Evolutionary conservation across 2,329 filamentous ascomycete genomes (phyloP), one percentile per base, ranked within the genome.

Genomic region (Purpureocillium lavendulum): DNA sequence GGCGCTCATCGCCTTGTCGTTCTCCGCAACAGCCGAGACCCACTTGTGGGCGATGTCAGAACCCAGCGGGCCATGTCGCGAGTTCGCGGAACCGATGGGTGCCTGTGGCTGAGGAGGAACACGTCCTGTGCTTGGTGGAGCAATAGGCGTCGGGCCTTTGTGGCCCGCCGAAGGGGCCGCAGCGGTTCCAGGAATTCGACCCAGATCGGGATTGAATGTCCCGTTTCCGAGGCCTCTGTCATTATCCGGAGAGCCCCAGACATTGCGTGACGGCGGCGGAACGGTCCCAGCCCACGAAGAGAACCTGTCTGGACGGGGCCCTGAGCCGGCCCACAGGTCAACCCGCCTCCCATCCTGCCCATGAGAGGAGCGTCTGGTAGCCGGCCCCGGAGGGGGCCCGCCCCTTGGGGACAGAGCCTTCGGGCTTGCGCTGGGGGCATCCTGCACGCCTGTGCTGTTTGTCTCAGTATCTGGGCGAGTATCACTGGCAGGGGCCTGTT

Each of bases 181-280:
- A 10, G 54, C 28, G 4, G 67, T 57, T 38, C 66, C 64, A 11
- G 72, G 61, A 14, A 70, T 56, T 33, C 67, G 66, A 21, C 69
- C 71, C 38, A 82, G 67, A 48, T 79, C 76, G 11, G 76, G 70
- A 41, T 75, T 78, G 52, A 89, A 89, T 1, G 83, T 87, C 33
- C 84, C 84, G 56, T 89, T 89, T 4, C 84, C 84, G 15, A 89
- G 77, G 10, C 77, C 80, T 39, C 80, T 73, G 48, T 85, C 80
- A 49, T 75, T 81, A 40, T 77, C 77, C n/a, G 80, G 81, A 33
- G 82, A 77, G 14, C 80, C 84, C 84, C 84, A 89, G 14, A 88
- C 81, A 53, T 82, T 86, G 35, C 73, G 68, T 11, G 68, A 58
- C 10, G 65, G 46, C 33, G 66, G 62, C 35, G 70, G 71, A 30